These are phyloP conservation scores for Hura crepitans DNA, from an alignment of 441 rosid genomes.

Conservation along the genomic window DNA sequence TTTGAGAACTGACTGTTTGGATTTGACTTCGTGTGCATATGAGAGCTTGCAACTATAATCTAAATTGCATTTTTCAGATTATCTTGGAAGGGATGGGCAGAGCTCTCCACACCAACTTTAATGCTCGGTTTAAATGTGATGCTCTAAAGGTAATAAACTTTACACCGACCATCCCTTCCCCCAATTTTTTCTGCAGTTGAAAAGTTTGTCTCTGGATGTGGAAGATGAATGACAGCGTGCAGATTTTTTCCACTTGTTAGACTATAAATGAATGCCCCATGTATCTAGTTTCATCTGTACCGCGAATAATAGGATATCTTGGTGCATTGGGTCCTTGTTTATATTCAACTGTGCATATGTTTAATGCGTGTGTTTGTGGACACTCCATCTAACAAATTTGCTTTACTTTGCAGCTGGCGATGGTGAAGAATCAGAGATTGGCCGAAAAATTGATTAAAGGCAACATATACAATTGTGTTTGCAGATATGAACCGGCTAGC, in stretches of 20 bases:
- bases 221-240: neutral
- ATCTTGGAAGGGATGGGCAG: constrained; percentile 99
- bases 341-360: neutral
- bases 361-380: neutral
- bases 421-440: constrained; percentile 98
- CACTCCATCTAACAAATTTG: neutral
- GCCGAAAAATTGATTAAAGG: constrained; percentile 87
- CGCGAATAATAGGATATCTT: neutral
- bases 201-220: neutral
- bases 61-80: constrained; percentile 44
- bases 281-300: neutral
- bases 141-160: constrained; percentile 64
- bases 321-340: neutral
- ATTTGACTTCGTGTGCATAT: neutral
- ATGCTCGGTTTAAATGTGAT: constrained; percentile 78
- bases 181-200: neutral
- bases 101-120: constrained; percentile 87
- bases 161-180: neutral
- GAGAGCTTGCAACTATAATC: constrained; percentile 14
- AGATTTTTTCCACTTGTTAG: neutral
- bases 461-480: constrained; percentile 83
- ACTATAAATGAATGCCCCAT: neutral
- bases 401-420: constrained; percentile 69
- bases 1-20: constrained; percentile 11
- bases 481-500: constrained; percentile 75